Evolutionary conservation across 108 stramenopile species (phyloP).

Genomic region (Epithemia pelagica): DNA sequence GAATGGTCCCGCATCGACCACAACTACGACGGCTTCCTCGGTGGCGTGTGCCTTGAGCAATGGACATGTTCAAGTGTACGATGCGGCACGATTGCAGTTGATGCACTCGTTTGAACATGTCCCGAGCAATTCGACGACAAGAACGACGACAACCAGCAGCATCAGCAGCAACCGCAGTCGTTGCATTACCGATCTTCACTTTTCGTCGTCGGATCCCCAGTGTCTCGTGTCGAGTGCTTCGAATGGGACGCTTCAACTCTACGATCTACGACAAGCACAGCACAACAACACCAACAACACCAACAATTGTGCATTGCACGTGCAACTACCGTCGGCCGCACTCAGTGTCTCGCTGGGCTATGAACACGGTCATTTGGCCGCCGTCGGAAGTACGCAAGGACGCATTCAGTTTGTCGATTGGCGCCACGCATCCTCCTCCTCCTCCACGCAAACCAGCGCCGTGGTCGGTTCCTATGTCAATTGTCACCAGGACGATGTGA

Average conservation of each 20-base stretch:
- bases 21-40: background rate
- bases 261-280: conserved; percentile 42
- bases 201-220: background rate
- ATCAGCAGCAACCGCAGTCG: too few species aligned
- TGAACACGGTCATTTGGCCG: conserved; percentile 66
- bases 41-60: conserved; percentile 47
- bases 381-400: conserved; percentile 61
- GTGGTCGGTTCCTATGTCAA: conserved; percentile 66
- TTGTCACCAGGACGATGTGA: conserved; percentile 78
- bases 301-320: too few species aligned
- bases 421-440: conserved; percentile 25
- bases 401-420: conserved; percentile 72
- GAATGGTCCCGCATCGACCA: background rate
- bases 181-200: conserved; percentile 20
- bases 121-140: background rate
- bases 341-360: conserved; percentile 62
- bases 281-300: conserved; percentile 7
- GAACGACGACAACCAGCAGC: background rate
- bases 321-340: conserved; percentile 15
- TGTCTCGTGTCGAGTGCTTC: conserved; percentile 34
- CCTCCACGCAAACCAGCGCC: background rate
- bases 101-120: conserved; percentile 18
- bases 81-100: conserved; percentile 26
- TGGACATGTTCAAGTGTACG: conserved; percentile 46
- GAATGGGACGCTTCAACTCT: conserved; percentile 56